Evolutionary conservation across 2,329 filamentous ascomycete genomes (phyloP), one percentile per base, ranked within the genome.

Genomic region (Alternaria sp.): DNA sequence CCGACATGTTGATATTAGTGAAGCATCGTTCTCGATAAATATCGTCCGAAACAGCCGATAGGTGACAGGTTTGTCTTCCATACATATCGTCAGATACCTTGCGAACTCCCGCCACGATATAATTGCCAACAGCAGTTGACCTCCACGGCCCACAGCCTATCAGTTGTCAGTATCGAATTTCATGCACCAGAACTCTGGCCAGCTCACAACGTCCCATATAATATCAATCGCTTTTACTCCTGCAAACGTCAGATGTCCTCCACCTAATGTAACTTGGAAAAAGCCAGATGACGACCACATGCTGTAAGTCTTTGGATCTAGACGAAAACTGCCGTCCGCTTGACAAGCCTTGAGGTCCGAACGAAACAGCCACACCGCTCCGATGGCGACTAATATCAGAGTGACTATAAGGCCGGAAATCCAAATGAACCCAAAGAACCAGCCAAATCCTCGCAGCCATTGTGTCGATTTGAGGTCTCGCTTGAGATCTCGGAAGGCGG

Each of bases 351-450:
- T 5, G 32, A 40, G 32, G 4, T 40, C 32, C 1, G 32, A 40
- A n/a, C 32, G 32, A 36, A 5, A 36, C 32, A 40, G 15, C 32
- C 4, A 40, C 15, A 3, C 32, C 32, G 32, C 4, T 40, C 32
- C 32, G 32, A 3, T n/a, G 4, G 32, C 32, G 32, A 40, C 32
- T 40, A 40, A 40, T 40, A 40, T 1, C 15, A 40, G 15, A 40
- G 2, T n/a, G 8, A 1, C 32, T 5, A n/a, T 3, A 2, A 40
- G 32, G 15, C 4, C 2, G 15, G 1, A 10, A 40, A 1, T 2
- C 32, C 32, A 40, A 4, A 40, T 3, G 15, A n/a, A n/a, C 8
- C 32, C 32, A 36, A 36, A 36, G 32, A 36, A 36, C 32, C 32
- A 36, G 0, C 32, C 32, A 1, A 36, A n/a, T 10, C 32, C 32